Conservation (phyloP, 2,329 filamentous ascomycete genomes). For the Pestalotiopsis sp. region DNA sequence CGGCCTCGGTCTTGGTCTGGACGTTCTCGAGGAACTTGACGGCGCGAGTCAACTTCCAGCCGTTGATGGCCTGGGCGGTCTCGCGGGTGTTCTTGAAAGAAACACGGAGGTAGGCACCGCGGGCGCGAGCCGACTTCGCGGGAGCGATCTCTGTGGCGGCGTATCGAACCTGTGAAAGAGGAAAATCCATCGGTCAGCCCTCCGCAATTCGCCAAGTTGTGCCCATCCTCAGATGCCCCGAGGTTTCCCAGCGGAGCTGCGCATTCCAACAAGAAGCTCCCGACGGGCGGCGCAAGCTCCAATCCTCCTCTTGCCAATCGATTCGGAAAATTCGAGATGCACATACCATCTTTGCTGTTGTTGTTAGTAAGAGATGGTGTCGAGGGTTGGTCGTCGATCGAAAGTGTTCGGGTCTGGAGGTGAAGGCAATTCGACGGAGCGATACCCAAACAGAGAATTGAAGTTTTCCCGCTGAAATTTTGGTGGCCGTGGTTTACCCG, state of each 20-base stretch:
- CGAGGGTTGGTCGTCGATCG: slow-evolving; percentile 53
- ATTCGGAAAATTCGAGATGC: slow-evolving; percentile 6
- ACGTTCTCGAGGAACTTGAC: slow-evolving; percentile 98
- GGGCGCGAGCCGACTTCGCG: slow-evolving; percentile 94
- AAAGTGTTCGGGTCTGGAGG: slow-evolving; percentile 40
- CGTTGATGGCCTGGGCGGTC: slow-evolving; percentile 99
- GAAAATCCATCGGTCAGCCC: slow-evolving; percentile 20
- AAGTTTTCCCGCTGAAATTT: slow-evolving; percentile 43
- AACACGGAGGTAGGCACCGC: slow-evolving; percentile 98
- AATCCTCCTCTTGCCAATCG: slow-evolving; percentile 7
- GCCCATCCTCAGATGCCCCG: background rate
- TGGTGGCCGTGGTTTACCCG: slow-evolving; percentile 15
- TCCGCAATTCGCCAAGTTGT: slow-evolving; percentile 4
- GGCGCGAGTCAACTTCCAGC: slow-evolving; percentile 96
- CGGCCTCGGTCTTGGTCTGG: slow-evolving; percentile 92
- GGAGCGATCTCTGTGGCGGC: slow-evolving; percentile 84
- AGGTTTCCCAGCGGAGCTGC: background rate
- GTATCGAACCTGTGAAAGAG: slow-evolving; percentile 79
- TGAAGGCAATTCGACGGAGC: slow-evolving; percentile 33
- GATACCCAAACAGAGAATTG: slow-evolving; percentile 22
- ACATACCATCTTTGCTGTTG: slow-evolving; percentile 62
- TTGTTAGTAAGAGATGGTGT: slow-evolving; percentile 54
- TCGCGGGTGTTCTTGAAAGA: slow-evolving; percentile 99
- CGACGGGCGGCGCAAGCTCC: background rate
- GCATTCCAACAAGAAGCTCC: background rate